Percentiles rank a stretch among this genome's conserved stretches.
These are phyloP conservation scores for Takashimella koratensis DNA, from an alignment of 1,284 basidiomycete species.

Conservation along the genomic window DNA sequence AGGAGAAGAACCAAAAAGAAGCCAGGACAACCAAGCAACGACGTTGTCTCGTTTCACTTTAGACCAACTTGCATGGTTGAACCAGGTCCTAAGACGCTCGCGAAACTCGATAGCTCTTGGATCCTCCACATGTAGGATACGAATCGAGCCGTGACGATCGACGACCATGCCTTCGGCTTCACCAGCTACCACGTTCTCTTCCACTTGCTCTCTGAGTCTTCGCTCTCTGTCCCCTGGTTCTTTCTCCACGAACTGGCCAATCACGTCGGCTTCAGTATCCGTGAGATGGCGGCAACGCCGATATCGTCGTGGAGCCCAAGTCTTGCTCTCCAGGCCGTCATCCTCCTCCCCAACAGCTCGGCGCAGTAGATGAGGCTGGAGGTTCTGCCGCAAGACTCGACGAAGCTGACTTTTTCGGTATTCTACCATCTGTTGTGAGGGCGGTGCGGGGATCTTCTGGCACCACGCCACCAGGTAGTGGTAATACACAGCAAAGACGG, in stretches of 20 bases:
- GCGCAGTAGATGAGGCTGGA: too few species aligned
- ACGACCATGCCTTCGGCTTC: too few species aligned
- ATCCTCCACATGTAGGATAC: constrained; percentile 35
- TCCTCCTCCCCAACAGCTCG: too few species aligned
- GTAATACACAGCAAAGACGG: constrained; percentile 68
- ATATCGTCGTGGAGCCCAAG: too few species aligned
- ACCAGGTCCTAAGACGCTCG: constrained; percentile 51
- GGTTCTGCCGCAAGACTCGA: background rate
- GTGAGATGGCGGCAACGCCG: too few species aligned
- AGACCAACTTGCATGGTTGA: constrained; percentile 69
- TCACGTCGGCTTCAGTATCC: too few species aligned
- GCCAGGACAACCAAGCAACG: constrained; percentile 78
- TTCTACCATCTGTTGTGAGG: constrained; percentile 10
- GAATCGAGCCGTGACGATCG: too few species aligned
- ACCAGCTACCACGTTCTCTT: constrained; percentile 18
- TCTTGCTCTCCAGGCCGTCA: constrained; percentile 19
- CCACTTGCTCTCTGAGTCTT: constrained; percentile 23
- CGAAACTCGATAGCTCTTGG: constrained; percentile 45
- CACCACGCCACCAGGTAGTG: constrained; percentile 57
- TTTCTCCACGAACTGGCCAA: constrained; percentile 28
- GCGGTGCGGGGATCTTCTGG: constrained; percentile 53
- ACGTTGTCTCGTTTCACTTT: constrained; percentile 64
- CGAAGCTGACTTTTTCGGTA: background rate
- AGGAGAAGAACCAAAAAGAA: constrained; percentile 55
- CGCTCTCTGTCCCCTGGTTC: constrained; percentile 27